Conservation (phyloP, 176 grass and related monocot species). For the Musa acuminata region DNA sequence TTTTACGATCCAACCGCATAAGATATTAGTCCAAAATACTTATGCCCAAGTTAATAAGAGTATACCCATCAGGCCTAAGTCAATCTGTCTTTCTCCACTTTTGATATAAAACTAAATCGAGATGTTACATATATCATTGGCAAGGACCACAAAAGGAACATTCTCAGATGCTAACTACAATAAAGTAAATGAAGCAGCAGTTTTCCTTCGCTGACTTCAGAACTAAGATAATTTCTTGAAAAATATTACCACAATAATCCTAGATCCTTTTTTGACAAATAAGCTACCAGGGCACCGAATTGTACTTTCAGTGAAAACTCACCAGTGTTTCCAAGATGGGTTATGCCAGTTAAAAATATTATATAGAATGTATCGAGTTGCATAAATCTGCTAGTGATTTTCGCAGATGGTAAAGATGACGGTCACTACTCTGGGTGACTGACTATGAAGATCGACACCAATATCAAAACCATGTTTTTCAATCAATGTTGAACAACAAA, state of each 20-base stretch:
- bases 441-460: too few relatives aligned
- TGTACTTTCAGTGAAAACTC: not conserved
- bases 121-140: not conserved
- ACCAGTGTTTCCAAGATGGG: not conserved
- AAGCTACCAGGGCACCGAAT: not conserved
- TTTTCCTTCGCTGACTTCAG: not conserved
- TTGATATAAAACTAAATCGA: not conserved
- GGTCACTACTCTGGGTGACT: too few relatives aligned
- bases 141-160: not conserved
- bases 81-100: not conserved
- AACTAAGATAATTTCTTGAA: not conserved
- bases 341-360: not conserved
- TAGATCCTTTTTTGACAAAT: not conserved
- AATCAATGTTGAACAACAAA: too few relatives aligned
- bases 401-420: too few relatives aligned
- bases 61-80: too few relatives aligned
- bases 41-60: too few relatives aligned
- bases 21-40: too few relatives aligned
- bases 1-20: too few relatives aligned
- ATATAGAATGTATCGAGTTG: not conserved
- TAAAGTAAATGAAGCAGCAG: conserved; percentile 8
- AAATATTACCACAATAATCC: not conserved
- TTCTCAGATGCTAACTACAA: not conserved
- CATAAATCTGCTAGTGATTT: too few relatives aligned
- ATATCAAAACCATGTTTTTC: too few relatives aligned